Conservation (phyloP, 345 rosid genomes). For the Lumnitzera littorea region DNA sequence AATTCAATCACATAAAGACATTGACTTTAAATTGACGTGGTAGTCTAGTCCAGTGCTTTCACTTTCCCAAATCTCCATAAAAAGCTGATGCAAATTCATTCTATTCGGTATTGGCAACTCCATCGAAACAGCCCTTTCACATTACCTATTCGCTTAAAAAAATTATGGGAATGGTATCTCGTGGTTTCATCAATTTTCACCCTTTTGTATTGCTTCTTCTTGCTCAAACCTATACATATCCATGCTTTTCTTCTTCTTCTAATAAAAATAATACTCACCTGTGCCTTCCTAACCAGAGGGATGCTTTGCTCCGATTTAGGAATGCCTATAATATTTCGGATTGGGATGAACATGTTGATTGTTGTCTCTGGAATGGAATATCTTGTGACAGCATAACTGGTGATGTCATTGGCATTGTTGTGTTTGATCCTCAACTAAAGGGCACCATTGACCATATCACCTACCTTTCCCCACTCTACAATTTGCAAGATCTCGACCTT, state of each 20-base stretch:
- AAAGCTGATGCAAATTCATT: too few species aligned
- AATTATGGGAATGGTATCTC: too few species aligned
- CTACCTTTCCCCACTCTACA: constrained; percentile 3
- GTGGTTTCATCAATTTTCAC: neutral
- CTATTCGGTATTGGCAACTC: too few species aligned
- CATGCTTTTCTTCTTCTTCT: neutral
- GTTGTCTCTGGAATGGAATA: constrained; percentile 23
- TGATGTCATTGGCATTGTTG: constrained; percentile 14
- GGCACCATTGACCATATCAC: constrained; percentile 3
- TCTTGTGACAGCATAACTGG: constrained; percentile 5
- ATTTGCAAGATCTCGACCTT: neutral
- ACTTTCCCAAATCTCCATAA: too few species aligned
- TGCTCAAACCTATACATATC: neutral
- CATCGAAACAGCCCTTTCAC: too few species aligned
- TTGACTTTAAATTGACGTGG: too few species aligned
- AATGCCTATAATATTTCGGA: neutral
- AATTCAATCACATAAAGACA: too few species aligned
- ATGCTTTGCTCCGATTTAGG: constrained; percentile 7
- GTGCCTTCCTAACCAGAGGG: neutral
- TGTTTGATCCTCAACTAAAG: neutral
- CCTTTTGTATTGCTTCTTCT: neutral
- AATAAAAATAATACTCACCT: too few species aligned
- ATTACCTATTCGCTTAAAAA: too few species aligned
- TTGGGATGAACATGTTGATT: constrained; percentile 7
- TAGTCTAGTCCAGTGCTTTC: too few species aligned